Base-by-base conservation (phyloP, 306 rosid genomes). In the Macrotyloma uniflorum region DNA sequence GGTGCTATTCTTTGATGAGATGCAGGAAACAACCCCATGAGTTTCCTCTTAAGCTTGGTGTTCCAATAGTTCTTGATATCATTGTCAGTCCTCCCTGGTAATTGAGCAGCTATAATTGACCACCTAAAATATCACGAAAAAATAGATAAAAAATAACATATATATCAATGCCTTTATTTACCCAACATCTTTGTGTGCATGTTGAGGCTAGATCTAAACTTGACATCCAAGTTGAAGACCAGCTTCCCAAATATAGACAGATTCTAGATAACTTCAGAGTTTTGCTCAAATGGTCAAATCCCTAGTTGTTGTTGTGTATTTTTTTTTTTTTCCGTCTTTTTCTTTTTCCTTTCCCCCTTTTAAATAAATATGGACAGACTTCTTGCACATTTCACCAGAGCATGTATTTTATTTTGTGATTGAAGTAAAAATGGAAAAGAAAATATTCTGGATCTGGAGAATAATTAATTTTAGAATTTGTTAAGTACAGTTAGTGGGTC, bases 41-140 rank as follows among this genome's bases (percentile, higher is more conserved):
- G 90, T 80, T 94, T 94, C 87, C 92, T 94, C 93, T 91, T 94
- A 15, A 94, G 93, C 85, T 91, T 94, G 30, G 98, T 94, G 91
- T 94, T 94, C 98, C 98, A 94, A 72, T 94, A 92, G 86, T 94
- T 94, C 83, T 94, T 94, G 67, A 94, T 94, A 87, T 94, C 97
- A 38, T 94, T 94, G 79, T 94, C 98, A 13, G 98, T 94, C 83
- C 98, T 88, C 0, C 98, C 98, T 40, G 97, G 93, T 42, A 94
- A 82, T 67, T 94, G 97, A 66, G 96, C 89, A 15, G 98, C 97
- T 76, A 94, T 94, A 47, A 94, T 89, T 78, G 98, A 94, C 98
- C 98, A 94, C 88, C 98, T 94, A 72, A 2, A 50, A n/a, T 10
- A 32, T 4, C 35, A 43, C 46, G 15, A 14, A 47, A 30, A 57